These are phyloP conservation scores for Endoconidiophora laricicola DNA, from an alignment of 2,329 filamentous ascomycete genomes.

Conservation along the genomic window DNA sequence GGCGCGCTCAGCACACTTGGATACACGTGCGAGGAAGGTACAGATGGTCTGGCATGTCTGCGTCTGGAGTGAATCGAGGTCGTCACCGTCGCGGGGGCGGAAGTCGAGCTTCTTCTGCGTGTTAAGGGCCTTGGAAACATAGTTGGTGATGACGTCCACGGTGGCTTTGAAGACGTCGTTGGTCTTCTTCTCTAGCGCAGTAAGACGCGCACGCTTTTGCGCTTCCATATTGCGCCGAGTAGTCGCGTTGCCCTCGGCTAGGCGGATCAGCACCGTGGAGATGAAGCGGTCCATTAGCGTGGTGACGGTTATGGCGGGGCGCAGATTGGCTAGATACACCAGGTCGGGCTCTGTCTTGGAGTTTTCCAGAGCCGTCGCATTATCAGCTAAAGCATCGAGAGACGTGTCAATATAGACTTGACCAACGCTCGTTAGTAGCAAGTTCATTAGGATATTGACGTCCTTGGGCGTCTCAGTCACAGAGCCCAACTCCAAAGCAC, in stretches of 20 bases:
- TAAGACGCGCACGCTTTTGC: constrained; percentile 54
- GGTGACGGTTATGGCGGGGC: constrained; percentile 71
- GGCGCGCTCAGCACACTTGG: constrained; percentile 45
- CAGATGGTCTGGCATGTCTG: constrained; percentile 68
- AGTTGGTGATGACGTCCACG: constrained; percentile 54
- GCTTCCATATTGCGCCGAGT: constrained; percentile 82
- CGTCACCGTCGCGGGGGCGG: constrained; percentile 59
- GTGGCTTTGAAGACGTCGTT: constrained; percentile 40
- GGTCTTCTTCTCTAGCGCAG: constrained; percentile 72
- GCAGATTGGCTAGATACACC: constrained; percentile 61
- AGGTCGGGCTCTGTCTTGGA: constrained; percentile 76
- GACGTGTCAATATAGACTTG: constrained; percentile 59
- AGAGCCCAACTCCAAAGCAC: constrained; percentile 78
- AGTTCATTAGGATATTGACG: constrained; percentile 65
- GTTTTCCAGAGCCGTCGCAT: constrained; percentile 59
- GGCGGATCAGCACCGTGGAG: constrained; percentile 72
- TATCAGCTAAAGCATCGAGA: constrained; percentile 54
- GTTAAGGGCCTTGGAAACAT: constrained; percentile 54
- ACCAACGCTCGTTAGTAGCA: constrained; percentile 76
- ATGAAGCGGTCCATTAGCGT: constrained; percentile 90
- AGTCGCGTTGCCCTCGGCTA: constrained; percentile 79
- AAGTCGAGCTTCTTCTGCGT: constrained; percentile 82
- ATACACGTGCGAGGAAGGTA: constrained; percentile 57
- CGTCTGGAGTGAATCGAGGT: constrained; percentile 68
- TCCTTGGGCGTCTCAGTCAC: constrained; percentile 86